phyloP scores from a whole-genome alignment of 139 green algal genomes.

The Asterochloris erici region DNA sequence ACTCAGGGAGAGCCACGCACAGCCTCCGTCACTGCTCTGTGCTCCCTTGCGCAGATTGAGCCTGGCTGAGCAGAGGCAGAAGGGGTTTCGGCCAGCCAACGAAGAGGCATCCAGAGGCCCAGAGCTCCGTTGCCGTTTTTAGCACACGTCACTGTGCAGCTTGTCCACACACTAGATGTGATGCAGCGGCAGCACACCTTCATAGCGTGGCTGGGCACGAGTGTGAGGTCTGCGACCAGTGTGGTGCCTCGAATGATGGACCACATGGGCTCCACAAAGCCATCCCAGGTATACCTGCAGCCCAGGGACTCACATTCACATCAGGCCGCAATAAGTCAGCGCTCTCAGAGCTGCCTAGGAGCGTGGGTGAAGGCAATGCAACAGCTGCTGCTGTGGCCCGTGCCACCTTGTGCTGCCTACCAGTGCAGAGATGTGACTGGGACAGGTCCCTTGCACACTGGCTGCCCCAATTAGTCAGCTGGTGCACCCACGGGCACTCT shows the following conservation, averaged over 20 bases:
- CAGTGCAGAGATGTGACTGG: not conserved
- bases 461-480: no score
- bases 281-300: constrained; percentile 59
- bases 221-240: constrained; percentile 62
- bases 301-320: not conserved
- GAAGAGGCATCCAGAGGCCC: no score
- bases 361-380: not conserved
- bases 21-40: no score
- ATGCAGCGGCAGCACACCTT: constrained; percentile 31
- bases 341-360: no score
- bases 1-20: no score
- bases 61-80: no score
- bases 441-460: no score
- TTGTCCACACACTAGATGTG: no score
- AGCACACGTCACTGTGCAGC: no score
- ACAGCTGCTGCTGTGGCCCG: not conserved
- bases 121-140: no score
- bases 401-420: not conserved
- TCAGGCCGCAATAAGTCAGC: not conserved
- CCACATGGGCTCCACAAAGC: constrained; percentile 89
- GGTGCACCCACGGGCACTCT: not conserved
- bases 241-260: constrained; percentile 84
- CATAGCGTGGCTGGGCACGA: constrained; percentile 64
- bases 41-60: no score
- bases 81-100: no score